phyloP scores from a whole-genome alignment of 306 rosid genomes.

The Malus fusca region DNA sequence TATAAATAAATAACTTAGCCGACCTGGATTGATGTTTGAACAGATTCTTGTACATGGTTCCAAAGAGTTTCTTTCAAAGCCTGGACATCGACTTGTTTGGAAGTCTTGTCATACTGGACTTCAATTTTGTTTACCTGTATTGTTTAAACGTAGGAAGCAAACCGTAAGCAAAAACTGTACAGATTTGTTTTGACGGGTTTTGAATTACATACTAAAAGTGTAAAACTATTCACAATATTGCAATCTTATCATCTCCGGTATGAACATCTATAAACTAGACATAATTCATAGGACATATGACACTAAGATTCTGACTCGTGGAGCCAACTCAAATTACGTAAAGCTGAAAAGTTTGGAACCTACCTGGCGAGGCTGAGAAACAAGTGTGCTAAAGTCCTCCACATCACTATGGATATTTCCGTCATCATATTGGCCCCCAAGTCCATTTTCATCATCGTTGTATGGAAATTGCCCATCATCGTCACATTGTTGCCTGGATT shows the following conservation, averaged over 20 bases:
- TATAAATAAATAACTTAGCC: slow-evolving; percentile 4
- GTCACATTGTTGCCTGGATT: slow-evolving; percentile 41
- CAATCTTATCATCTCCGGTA: background rate
- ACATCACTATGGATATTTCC: slow-evolving; percentile 54
- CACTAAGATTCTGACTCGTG: background rate
- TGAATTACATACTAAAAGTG: background rate
- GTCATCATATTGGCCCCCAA: slow-evolving; percentile 52
- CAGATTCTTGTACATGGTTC: slow-evolving; percentile 63
- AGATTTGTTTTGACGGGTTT: background rate
- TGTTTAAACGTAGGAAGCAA: slow-evolving; percentile 20
- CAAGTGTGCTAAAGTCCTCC: slow-evolving; percentile 65
- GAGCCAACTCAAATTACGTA: background rate
- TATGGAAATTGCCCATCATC: slow-evolving; percentile 44
- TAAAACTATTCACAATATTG: background rate
- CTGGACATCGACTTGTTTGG: slow-evolving; percentile 93
- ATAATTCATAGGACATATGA: background rate
- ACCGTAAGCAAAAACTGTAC: slow-evolving; percentile 9
- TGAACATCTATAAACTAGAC: background rate
- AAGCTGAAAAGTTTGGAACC: slow-evolving; percentile 11
- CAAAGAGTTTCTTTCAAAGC: slow-evolving; percentile 73
- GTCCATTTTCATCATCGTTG: slow-evolving; percentile 53
- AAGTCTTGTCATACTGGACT: slow-evolving; percentile 88
- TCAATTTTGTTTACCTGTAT: slow-evolving; percentile 80
- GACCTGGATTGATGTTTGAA: slow-evolving; percentile 47
- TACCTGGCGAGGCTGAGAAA: slow-evolving; percentile 93